These are phyloP conservation scores for Leonotis leonurus DNA, from an alignment of 257 asterid species.

Conservation along the genomic window DNA sequence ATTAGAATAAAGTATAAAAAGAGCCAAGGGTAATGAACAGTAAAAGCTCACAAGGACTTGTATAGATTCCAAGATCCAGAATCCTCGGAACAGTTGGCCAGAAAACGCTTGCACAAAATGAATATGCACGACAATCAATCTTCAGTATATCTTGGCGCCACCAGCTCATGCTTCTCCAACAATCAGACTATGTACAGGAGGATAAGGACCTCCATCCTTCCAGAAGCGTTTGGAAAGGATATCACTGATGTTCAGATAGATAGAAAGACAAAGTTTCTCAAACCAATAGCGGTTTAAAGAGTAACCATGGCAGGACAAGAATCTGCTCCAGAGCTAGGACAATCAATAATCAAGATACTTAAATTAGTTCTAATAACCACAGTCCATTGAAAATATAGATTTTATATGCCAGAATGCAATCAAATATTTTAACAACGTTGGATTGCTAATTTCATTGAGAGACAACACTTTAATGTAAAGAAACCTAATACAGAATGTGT, in stretches of 20 bases:
- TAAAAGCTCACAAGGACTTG: conserved; percentile 6
- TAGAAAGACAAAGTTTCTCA: background rate
- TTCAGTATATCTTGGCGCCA: conserved; percentile 3
- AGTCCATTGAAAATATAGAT: background rate
- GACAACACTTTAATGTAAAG: too few relatives aligned
- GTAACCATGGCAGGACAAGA: background rate
- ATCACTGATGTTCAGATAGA: background rate
- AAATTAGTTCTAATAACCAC: background rate
- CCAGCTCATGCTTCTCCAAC: conserved; percentile 12
- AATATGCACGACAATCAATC: conserved; percentile 18
- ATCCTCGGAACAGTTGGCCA: conserved; percentile 14
- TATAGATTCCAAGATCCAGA: conserved; percentile 13
- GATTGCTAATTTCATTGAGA: too few relatives aligned
- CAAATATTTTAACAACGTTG: background rate
- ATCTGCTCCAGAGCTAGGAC: background rate
- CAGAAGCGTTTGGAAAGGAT: background rate
- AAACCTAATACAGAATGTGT: too few relatives aligned
- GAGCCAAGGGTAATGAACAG: background rate
- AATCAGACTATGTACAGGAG: conserved; percentile 22
- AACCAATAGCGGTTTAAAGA: background rate
- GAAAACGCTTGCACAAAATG: background rate
- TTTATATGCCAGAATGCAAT: background rate
- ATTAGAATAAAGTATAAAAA: background rate
- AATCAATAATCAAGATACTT: background rate
- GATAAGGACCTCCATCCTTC: conserved; percentile 10